Evolutionary conservation across 768 basidiomycete species (phyloP).

Genomic region (Artomyces pyxidatus): DNA sequence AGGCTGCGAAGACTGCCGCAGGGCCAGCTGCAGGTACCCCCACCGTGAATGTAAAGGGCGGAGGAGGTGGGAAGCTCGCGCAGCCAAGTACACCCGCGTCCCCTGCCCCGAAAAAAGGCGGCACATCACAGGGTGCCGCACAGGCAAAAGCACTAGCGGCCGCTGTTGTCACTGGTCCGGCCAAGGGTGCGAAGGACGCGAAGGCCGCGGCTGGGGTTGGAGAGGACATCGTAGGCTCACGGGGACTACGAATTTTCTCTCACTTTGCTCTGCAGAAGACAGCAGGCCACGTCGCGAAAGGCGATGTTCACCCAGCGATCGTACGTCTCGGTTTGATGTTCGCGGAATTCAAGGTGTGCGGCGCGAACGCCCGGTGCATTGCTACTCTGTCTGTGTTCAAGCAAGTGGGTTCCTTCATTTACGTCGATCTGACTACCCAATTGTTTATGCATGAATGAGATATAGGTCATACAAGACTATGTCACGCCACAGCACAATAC

Average conservation of each 20-base stretch:
- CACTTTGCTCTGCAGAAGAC: conserved; percentile 75
- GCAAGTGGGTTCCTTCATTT: conserved; percentile 46
- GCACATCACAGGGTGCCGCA: conserved; percentile 4
- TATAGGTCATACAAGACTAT: conserved; percentile 86
- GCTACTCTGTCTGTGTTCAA: conserved; percentile 89
- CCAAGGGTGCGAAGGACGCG: conserved; percentile 12
- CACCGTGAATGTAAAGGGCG: background rate
- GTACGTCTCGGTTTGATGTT: conserved; percentile 84
- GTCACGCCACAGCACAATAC: conserved; percentile 80
- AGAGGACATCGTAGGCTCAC: conserved; percentile 33
- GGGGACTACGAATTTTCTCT: conserved; percentile 75
- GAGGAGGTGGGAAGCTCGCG: conserved; percentile 2
- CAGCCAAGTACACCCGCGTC: background rate
- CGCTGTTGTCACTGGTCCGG: conserved; percentile 6
- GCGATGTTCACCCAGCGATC: conserved; percentile 87
- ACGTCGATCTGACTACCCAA: conserved; percentile 8
- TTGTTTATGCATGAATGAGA: no score
- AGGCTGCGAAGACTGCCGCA: conserved; percentile 5
- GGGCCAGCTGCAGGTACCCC: background rate
- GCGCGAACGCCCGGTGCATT: conserved; percentile 93
- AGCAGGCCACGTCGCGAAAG: conserved; percentile 45
- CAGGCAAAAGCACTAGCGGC: no score
- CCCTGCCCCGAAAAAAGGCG: conserved; percentile 2
- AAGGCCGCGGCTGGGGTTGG: conserved; percentile 23
- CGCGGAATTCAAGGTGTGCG: conserved; percentile 85